Base-by-base conservation (phyloP, 345 rosid genomes). In the Mangifera indica region DNA sequence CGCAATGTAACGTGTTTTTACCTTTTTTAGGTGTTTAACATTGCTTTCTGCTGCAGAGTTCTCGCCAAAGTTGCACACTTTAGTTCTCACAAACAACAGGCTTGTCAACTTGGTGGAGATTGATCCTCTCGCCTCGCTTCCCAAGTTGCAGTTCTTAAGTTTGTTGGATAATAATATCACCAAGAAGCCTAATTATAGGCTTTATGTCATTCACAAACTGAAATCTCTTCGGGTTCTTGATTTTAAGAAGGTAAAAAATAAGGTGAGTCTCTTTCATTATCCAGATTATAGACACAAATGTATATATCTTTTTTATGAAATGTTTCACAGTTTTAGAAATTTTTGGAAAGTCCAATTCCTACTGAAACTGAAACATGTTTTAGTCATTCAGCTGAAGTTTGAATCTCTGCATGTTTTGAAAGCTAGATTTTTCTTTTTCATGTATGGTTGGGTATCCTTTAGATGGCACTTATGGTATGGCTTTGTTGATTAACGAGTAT, bases 61-160 rank as follows among this genome's bases (percentile, higher is more conserved):
- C 80, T 78, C 93, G 79, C 98, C 96, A 5, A 96, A 93, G 77
- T 78, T 96, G 69, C 99, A 93, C 84, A 72, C 97, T 1, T 83
- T 96, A 77, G 84, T 96, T 74, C 93, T 96, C 65, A 93, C 98
- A 44, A 96, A 96, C 77, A 96, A 96, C 76, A 85, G 99, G 86
- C 93, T 96, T 73, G 99, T 96, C 79, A 96, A 96, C 87, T 84
- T 96, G 82, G 92, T 81, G 72, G 99, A 96, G 84, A 93, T 96
- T 72, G 99, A 96, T 78, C 98, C 99, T 72, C 90, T 96, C 52
- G 79, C 90, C 48, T 93, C 99, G 45, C 82, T 96, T 42, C 86
- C 90, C 17, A 91, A 88, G 86, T 91, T 96, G 81, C 97, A 86
- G 77, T 86, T 86, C 82, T 97, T 96, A 65, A 90, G 93, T 77